Evolutionary conservation across 2,329 filamentous ascomycete species (phyloP), one percentile per base, ranked within the genome.

Genomic region (Claviceps sp.): DNA sequence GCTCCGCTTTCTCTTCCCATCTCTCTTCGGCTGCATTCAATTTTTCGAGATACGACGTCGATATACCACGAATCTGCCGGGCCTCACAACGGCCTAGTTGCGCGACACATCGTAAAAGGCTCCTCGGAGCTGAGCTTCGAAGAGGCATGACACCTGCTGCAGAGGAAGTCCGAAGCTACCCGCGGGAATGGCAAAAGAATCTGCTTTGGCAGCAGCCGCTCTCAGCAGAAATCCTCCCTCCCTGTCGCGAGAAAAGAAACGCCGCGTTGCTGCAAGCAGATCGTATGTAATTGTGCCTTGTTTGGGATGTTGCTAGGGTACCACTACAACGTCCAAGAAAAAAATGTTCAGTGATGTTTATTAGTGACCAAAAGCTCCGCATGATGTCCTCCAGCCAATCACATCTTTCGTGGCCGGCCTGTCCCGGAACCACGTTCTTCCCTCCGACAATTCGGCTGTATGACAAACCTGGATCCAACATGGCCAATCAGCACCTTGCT

Each of bases 1-100:
- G 60, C 38, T 66, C 53, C 3, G 77, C 77, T 49, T 67, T 65
- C 46, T 65, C 55, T 16, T 68, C 58, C 80, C 81, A 85, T 20
- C 69, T 61, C 42, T 65, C 55, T 11, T 72, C 62, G 7, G 72
- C 75, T 1, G 62, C 60, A 0, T 61, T 60, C 4, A 70, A 59
- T 60, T 78, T 81, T 5, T 60, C 61, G 24, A 76, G 53, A 34
- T 70, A 72, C 37, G 70, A 70, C 34, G 62, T 63, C 43, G 72
- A 62, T 37, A 77, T 59, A 43, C 61, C 62, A 56, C 74, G 67
- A 16, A 57, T 53, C 36, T 56, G 59, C 48, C 61, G 59, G 40
- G 56, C 55, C 47, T 61, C 34, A 57, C 48, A 53, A 48, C 48
- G 50, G 26, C 59, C 52, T 26, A 57, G 54, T 52, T 56, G 55